Conservation (phyloP, 805 yeast species). For the Yarrowia keelungensis region DNA sequence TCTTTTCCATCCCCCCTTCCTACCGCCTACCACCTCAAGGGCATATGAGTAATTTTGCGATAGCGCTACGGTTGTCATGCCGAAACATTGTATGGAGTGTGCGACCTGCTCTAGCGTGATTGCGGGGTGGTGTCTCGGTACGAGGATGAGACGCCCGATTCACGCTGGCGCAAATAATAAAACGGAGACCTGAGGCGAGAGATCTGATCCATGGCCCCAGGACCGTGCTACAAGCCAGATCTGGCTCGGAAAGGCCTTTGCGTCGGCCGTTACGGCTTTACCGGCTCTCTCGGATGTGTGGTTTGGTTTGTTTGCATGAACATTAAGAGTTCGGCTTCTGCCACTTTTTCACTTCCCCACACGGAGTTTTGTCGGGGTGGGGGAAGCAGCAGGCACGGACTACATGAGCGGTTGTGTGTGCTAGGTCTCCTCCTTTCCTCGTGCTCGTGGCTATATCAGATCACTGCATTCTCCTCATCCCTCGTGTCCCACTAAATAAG, state of each 20-base stretch:
- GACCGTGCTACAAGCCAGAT: no score
- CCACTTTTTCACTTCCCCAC: slow-evolving; percentile 33
- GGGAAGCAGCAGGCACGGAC: no score
- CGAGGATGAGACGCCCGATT: no score
- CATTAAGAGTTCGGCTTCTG: slow-evolving; percentile 31
- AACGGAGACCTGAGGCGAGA: neutral
- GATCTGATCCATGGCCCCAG: neutral
- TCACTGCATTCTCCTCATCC: no score
- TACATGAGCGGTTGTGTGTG: no score
- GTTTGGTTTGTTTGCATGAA: slow-evolving; percentile 28
- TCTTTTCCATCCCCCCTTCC: neutral
- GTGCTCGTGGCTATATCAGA: no score
- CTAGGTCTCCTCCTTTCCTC: no score
- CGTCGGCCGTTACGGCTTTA: slow-evolving; percentile 33
- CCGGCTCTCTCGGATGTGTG: slow-evolving; percentile 31
- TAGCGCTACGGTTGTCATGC: slow-evolving; percentile 18
- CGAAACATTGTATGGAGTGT: neutral
- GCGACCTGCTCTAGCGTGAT: slow-evolving; percentile 15
- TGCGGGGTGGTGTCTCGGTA: slow-evolving; percentile 20
- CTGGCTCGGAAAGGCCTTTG: neutral
- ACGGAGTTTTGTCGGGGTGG: slow-evolving; percentile 32
- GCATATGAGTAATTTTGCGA: slow-evolving; percentile 27
- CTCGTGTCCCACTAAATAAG: slow-evolving; percentile 1
- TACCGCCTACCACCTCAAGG: neutral
- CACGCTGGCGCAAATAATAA: neutral